Evolutionary conservation across 2,329 filamentous ascomycete genomes (phyloP).

Genomic region (Ophiostoma triangulosporum): DNA sequence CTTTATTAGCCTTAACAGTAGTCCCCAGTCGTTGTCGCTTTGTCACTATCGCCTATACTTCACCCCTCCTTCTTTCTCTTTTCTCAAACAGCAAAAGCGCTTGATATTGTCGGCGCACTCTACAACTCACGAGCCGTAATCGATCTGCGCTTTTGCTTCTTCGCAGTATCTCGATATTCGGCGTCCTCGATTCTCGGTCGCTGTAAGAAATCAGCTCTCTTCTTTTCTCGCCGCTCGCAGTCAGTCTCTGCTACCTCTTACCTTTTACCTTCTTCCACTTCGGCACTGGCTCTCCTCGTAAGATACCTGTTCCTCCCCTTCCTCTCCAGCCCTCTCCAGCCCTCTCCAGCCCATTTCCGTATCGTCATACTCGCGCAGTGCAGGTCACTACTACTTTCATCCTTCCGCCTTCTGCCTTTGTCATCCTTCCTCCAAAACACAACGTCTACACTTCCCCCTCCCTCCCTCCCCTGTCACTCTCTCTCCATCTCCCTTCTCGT

Average conservation of each 20-base stretch:
- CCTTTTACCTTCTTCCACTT: not conserved
- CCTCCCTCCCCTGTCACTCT: not conserved
- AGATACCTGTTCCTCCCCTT: not conserved
- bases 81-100: not conserved
- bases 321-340: not conserved
- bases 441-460: not conserved
- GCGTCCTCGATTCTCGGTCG: not conserved
- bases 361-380: not conserved
- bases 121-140: not conserved
- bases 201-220: not conserved
- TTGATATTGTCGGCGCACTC: not conserved
- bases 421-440: too few species aligned
- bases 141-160: not conserved
- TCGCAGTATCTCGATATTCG: not conserved
- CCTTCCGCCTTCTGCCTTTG: too few species aligned
- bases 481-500: not conserved
- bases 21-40: not conserved
- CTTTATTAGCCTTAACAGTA: too few species aligned
- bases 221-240: not conserved
- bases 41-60: not conserved
- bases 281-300: not conserved
- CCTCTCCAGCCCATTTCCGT: not conserved
- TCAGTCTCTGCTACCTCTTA: not conserved
- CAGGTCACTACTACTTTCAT: not conserved
- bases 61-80: not conserved